phyloP scores from a whole-genome alignment of 345 rosid species.

The Populus tremula region DNA sequence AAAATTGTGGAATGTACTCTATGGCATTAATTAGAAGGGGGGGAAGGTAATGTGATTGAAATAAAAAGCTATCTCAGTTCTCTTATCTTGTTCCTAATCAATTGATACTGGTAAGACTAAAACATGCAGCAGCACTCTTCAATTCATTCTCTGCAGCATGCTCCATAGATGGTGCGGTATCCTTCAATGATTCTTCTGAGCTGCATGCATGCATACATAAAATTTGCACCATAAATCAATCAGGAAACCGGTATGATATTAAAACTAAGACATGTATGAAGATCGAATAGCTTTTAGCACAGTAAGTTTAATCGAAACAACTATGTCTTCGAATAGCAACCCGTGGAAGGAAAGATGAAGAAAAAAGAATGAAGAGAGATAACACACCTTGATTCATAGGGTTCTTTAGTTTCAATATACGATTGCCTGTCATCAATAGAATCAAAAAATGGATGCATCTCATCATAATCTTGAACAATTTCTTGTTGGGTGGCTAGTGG shows the following conservation, averaged over 20 bases:
- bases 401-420: slow-evolving; percentile 52
- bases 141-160: slow-evolving; percentile 62
- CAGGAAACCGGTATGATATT: not conserved
- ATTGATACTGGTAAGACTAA: slow-evolving; percentile 76
- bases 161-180: slow-evolving; percentile 43
- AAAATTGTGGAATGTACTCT: slow-evolving; percentile 10
- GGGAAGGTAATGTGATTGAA: not conserved
- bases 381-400: slow-evolving; percentile 15
- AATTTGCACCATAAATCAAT: not conserved
- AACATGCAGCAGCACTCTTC: slow-evolving; percentile 84
- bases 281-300: not conserved
- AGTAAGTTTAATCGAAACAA: not conserved
- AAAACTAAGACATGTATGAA: not conserved
- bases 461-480: slow-evolving; percentile 61
- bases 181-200: slow-evolving; percentile 64
- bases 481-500: slow-evolving; percentile 44
- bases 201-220: slow-evolving; percentile 29
- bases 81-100: slow-evolving; percentile 23
- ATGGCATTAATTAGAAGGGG: not conserved
- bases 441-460: slow-evolving; percentile 72
- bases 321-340: not conserved
- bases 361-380: no score
- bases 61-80: not conserved
- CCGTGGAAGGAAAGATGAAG: not conserved
- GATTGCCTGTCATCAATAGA: slow-evolving; percentile 79